Evolutionary conservation across 2,329 filamentous ascomycete species (phyloP), one percentile per base, ranked within the genome.

Genomic region (Alternaria alternata): DNA sequence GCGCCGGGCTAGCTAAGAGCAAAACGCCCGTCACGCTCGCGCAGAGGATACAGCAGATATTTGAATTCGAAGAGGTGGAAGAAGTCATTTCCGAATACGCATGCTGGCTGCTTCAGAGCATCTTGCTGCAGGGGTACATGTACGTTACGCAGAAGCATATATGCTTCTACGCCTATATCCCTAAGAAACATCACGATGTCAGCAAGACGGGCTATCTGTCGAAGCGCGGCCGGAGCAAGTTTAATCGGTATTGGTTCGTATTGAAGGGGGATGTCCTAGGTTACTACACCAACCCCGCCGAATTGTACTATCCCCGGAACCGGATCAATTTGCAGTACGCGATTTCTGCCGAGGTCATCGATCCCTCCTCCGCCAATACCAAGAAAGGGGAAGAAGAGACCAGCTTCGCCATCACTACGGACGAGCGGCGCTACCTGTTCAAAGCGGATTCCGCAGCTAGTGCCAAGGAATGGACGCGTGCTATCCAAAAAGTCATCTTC

Each of bases 101-200:
- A 8, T 98, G 94, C 80, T 97, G 93, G 89, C 82, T 98, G 39
- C 81, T 98, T 34, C 93, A 97, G 76, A 97, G 91, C 73, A 93
- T 97, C 44, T 83, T 98, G 30, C 85, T 98, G 8, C 93, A 97
- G 75, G 95, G 95, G 6, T 97, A 95, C 76, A 90, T 99, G 86
- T 98, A 98, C 80, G 92, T 99, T 73, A 98, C 95, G 0, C 85
- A 91, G 62, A 91, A 90, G 69, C 95, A 99, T 75, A 91, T 98
- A 62, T 97, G 94, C 80, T 99, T 98, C 78, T 98, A 97, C 75
- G 93, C 95, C 39, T 97, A 97, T 75, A 85, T 98, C n/a, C 93
- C 93, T 7, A 96, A 94, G 83, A 97, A 95, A 84, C 88, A 91
- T 52, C 67, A 73, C 57, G 69, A 75, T 39, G 75, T 92, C 85